phyloP scores from a whole-genome alignment of 192 early-diverging fungal species.

The Podochytrium sp. region DNA sequence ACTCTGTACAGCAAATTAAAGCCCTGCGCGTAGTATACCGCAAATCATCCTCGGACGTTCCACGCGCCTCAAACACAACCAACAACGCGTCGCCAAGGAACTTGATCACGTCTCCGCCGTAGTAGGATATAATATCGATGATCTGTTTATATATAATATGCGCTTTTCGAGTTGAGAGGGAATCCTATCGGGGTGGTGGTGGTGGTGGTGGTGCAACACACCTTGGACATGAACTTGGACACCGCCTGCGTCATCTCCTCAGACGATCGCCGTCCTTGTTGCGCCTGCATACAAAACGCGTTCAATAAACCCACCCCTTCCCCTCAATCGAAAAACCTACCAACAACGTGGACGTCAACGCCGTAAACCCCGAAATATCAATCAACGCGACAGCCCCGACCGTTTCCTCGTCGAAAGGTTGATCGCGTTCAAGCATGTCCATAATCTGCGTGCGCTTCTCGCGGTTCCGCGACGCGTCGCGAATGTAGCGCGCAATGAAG shows the following conservation, averaged over 20 bases:
- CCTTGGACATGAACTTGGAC: conserved; percentile 35
- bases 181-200: not conserved
- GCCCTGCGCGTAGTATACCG: conserved; percentile 22
- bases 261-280: conserved; percentile 32
- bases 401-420: conserved; percentile 34
- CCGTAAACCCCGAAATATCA: conserved; percentile 39
- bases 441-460: conserved; percentile 27
- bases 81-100: conserved; percentile 38
- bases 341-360: conserved; percentile 33
- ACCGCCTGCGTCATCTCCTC: conserved; percentile 40
- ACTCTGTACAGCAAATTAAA: conserved; percentile 38
- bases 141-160: conserved; percentile 29
- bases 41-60: conserved; percentile 19
- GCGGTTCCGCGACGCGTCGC: not conserved
- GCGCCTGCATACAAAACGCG: conserved; percentile 7
- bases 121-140: conserved; percentile 35
- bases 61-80: conserved; percentile 31
- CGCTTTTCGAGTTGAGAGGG: not conserved
- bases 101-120: conserved; percentile 37
- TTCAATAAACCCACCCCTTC: not conserved
- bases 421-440: conserved; percentile 15
- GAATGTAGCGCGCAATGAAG: conserved; percentile 31
- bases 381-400: conserved; percentile 34
- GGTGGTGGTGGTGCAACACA: too few relatives aligned
- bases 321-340: not conserved